These are phyloP conservation scores for Begonia peltatifolia DNA, from an alignment of 306 rosid species.

Conservation along the genomic window DNA sequence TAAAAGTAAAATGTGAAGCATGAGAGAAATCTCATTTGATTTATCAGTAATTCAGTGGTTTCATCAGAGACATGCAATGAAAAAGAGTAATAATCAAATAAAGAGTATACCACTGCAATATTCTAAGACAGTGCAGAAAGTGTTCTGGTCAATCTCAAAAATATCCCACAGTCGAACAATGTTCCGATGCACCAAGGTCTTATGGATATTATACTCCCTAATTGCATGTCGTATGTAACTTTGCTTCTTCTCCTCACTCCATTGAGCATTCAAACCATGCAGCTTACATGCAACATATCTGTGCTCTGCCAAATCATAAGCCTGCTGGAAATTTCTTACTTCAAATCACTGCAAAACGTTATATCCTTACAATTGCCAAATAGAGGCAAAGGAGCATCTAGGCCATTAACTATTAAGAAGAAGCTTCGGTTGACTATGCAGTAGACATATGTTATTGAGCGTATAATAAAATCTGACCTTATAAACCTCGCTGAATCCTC, in stretches of 20 bases:
- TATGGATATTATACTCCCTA: constrained; percentile 97
- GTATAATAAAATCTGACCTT: constrained; percentile 53
- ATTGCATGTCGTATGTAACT: constrained; percentile 95
- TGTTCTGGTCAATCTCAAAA: constrained; percentile 93
- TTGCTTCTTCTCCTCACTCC: constrained; percentile 99
- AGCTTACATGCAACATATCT: constrained; percentile 99
- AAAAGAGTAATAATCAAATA: constrained; percentile 8
- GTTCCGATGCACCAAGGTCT: constrained; percentile 85
- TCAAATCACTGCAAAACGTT: constrained; percentile 95
- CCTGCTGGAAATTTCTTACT: constrained; percentile 99
- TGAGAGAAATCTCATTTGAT: background rate
- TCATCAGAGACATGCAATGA: constrained; percentile 2
- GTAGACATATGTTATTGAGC: background rate
- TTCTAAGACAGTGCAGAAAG: constrained; percentile 94
- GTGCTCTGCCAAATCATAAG: constrained; percentile 94
- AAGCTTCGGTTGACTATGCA: constrained; percentile 8
- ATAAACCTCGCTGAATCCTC: constrained; percentile 99
- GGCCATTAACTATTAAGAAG: constrained; percentile 13
- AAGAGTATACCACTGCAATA: constrained; percentile 69
- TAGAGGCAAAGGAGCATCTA: constrained; percentile 48
- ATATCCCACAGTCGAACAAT: constrained; percentile 99
- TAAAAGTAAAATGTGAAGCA: background rate
- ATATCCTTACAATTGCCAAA: constrained; percentile 71
- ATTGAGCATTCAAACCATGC: constrained; percentile 96
- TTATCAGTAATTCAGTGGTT: background rate